Base-by-base conservation (phyloP, 306 rosid species). In the Prunus mira region DNA sequence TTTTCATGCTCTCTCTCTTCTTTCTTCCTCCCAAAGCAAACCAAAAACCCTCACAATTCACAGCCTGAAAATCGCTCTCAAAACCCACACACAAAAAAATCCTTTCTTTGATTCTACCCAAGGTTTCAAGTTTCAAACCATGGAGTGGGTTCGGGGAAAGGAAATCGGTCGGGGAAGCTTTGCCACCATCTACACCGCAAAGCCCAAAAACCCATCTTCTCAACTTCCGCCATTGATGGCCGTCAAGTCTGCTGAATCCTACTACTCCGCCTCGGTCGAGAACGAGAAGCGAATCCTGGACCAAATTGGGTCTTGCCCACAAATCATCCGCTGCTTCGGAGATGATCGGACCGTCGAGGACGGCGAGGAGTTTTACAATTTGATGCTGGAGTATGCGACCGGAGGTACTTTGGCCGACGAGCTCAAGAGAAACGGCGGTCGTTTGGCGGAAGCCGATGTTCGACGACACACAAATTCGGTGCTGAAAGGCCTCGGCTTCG, bases 121-220 rank as follows among this genome's bases (percentile, higher is more conserved):
- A 2, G 9, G 9, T 15, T 27, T 30, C 19, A 0, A 30, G 6
- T 58, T 12, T 60, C 34, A 15, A 34, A 1, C 70, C 69, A 91
- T 91, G 96, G 87, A 82, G 30, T 94, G 97, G 98, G 38, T 86
- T 84, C 97, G 98, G 4, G 97, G 98, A 32, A 68, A 81, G 3
- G 79, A 81, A 2, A 65, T 94, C 20, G 98, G 98, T 0, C 68
- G 71, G 11, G 98, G 98, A 2, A 86, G 91, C 75, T 94, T 91
- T 32, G 97, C 98, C 18, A 90, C 95, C 5, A 83, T 94, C 78
- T 58, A 65, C 43, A 24, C 85, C 11, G 96, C 88, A 2, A 69
- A 67, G 17, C 85, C 90, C 56, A 74, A 52, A 13, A 58, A 60
- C 3, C 27, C 27, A 2, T 74, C 52, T 30, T 2, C 28, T 43